Evolutionary conservation across 768 basidiomycete genomes (phyloP), one percentile per base, ranked within the genome.

Genomic region (Leccinellum rugosiceps): DNA sequence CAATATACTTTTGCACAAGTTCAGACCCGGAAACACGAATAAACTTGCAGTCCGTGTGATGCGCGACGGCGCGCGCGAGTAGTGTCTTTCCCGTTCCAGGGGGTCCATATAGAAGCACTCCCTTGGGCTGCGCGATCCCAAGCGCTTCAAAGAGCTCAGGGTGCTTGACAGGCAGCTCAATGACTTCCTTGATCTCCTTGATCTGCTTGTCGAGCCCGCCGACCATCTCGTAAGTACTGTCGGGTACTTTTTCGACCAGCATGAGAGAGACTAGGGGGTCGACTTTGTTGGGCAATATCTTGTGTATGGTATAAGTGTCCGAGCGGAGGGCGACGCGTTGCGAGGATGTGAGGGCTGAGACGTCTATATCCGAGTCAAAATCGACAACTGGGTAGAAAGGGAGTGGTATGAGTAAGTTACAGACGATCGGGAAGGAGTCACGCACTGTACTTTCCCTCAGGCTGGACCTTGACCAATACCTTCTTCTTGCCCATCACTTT

Each of bases 211-310:
- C 97, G 57, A 98, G 83, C 64, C 96, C 96, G 21, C 97, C 97
- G 59, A 99, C 96, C 95, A 98, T 98, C 75, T 98, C 97, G 76
- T 99, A 99, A 30, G 97, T 98, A 74, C 91, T 94, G 74, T 98
- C 96, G 0, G 96, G 96, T 0, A 98, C 96, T 73, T 99, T 99
- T 76, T 99, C 96, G 11, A 98, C 96, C 95, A 98, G 98, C 97
- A 98, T 98, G 61, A 98, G 84, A 19, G 94, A 97, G 30, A 98
- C 95, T 41, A 98, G 86, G 4, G 97, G 96, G 74, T 98, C 97
- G 66, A 98, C 90, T 77, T 99, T 98, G 79, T 94, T 97, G 1
- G 94, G 94, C 0, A 98, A 79, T 65, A 98, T 91, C 74, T 92
- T 94, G 82, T 98, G 96, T 60, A 98, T 89, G 47, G 92, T 92